Conservation (phyloP, 2,329 filamentous ascomycete genomes). For the Fusarium piperis region DNA sequence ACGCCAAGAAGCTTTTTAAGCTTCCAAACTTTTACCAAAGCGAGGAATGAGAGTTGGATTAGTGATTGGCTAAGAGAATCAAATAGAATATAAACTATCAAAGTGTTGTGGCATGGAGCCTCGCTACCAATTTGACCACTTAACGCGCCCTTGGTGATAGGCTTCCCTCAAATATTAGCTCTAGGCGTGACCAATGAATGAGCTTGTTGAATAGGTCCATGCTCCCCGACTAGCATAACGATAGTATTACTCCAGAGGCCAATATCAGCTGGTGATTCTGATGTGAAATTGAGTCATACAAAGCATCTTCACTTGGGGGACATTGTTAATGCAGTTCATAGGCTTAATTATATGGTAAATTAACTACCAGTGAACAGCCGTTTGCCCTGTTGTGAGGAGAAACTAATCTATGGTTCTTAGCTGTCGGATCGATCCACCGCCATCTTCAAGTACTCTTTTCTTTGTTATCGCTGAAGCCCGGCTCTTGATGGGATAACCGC, state of each 20-base stretch:
- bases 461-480: no score
- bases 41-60: conserved; percentile 17
- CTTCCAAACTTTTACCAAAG: conserved; percentile 38
- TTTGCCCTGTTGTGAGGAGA: neutral
- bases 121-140: neutral
- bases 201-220: no score
- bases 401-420: neutral
- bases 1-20: conserved; percentile 55
- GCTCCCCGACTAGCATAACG: no score
- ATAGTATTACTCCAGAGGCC: no score
- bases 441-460: neutral
- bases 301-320: no score
- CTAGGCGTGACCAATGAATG: neutral
- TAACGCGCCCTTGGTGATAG: neutral
- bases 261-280: no score
- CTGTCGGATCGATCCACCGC: neutral
- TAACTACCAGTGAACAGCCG: no score
- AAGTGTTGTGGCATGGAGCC: neutral
- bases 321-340: no score
- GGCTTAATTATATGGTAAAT: no score
- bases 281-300: no score
- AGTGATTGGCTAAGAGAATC: neutral
- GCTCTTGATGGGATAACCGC: no score
- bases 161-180: neutral
- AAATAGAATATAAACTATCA: neutral